Evolutionary conservation across 805 yeast species (phyloP).

Genomic region (Saccharomycopsis microspora): DNA sequence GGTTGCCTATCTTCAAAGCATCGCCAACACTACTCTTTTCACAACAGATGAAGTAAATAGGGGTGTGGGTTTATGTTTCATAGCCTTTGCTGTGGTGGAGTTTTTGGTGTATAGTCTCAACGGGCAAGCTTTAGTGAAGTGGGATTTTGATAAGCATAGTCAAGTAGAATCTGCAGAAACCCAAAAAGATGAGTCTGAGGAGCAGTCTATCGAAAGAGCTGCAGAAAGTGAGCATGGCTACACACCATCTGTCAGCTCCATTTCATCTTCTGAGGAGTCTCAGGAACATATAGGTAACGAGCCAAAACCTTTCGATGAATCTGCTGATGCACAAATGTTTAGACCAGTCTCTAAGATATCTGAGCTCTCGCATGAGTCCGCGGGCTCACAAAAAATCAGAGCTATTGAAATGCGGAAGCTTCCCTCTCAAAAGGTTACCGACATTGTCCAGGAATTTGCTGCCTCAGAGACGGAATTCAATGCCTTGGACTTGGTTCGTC

Average conservation of each 20-base stretch:
- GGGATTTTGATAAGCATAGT: slow-evolving; percentile 41
- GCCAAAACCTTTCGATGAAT: background rate
- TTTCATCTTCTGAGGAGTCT: slow-evolving; percentile 5
- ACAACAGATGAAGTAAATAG: slow-evolving; percentile 45
- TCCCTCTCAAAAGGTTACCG: slow-evolving; percentile 33
- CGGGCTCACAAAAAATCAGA: slow-evolving; percentile 2
- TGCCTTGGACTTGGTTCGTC: slow-evolving; percentile 6
- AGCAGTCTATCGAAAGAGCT: background rate
- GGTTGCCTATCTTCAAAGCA: slow-evolving; percentile 66
- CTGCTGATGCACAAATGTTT: background rate
- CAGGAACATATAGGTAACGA: background rate
- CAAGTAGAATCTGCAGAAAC: slow-evolving; percentile 4
- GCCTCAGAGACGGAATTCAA: slow-evolving; percentile 14
- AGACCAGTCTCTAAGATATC: background rate
- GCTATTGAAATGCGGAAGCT: slow-evolving; percentile 16
- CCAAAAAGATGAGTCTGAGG: background rate
- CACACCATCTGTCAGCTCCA: slow-evolving; percentile 1
- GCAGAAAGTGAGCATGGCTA: background rate
- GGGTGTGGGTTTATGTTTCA: slow-evolving; percentile 77
- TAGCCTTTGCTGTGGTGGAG: slow-evolving; percentile 57
- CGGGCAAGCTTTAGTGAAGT: slow-evolving; percentile 53
- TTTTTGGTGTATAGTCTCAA: slow-evolving; percentile 68
- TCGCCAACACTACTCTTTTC: slow-evolving; percentile 43
- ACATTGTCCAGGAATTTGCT: slow-evolving; percentile 35
- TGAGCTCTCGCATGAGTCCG: background rate